Base-by-base conservation (phyloP, 2,329 filamentous ascomycete genomes). In the Cytospora chrysosperma region DNA sequence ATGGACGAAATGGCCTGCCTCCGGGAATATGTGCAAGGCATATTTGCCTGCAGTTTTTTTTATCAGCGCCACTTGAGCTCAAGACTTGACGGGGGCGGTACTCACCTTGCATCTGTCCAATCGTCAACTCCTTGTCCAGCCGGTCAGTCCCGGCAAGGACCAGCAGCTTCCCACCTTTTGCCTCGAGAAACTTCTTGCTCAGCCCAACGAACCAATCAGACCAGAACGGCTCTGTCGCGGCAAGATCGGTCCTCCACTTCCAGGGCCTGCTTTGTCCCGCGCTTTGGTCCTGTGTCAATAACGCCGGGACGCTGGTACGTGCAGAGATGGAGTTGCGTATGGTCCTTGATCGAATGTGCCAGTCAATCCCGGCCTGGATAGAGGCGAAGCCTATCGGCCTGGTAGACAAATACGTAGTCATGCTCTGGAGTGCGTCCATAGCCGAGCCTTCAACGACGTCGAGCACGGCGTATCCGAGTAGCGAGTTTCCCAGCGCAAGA, bases 401-500 rank as follows among this genome's bases (percentile, higher is more conserved):
- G 5, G 89, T 93, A 1, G 90, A 88, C 24, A 99, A 83, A 75
- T 97, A 97, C 3, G 88, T 90, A 69, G 95, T 90, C 95, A 99
- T 99, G 75, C 90, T 93, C 75, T 93, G 88, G 59, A 99, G 82
- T 3, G 95, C 94, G 74, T 98, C 95, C 76, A 99, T 94, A 37
- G 95, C 95, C 0, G 92, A 96, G 13, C 95, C 91, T 76, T 99
- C 95, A 30, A 99, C 95, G 5, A 99, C 92, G 76, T 99, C 95
- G 19, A 99, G 81, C 9, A 98, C 93, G 4, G 88, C 91, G 76
- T 94, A 97, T 24, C 92, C 95, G 19, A 98, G 80, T 1, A 98
- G 75, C 28, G 87, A 83, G 43, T 78, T 75, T 1, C 89, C 91
- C 40, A 97, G 78, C 47, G 81, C 78, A 1, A 86, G 86, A 21